Evolutionary conservation across 2,329 filamentous ascomycete genomes (phyloP), one percentile per base, ranked within the genome.

Genomic region (Alternaria brassicicola): DNA sequence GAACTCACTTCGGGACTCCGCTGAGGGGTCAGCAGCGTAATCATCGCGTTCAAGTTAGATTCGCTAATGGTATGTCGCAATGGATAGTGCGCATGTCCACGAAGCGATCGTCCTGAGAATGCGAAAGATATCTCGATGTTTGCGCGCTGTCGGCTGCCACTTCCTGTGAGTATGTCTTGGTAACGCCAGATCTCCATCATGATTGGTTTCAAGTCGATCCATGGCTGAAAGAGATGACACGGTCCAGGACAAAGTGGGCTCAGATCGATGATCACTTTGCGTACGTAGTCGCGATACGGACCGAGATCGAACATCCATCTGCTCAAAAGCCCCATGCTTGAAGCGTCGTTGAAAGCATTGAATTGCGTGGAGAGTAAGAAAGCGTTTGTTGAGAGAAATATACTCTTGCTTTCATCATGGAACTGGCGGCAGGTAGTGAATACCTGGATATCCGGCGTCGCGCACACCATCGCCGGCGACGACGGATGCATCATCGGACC

Each of bases 341-440:
- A 31, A 35, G 45, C 28, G 15, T 48, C 45, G 12, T 2, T 9
- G 30, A 23, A 33, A 10, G 45, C 19, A 17, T 35, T 17, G 9
- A 12, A 9, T 6, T 33, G 15, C 13, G 45, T 48, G 15, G 28
- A 48, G 8, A 48, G 30, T 21, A 48, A n/a, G 15, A 35, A 48
- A 13, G 30, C 23, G 30, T 48, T 48, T 17, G n/a, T 19, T 15
- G 45, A 21, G 31, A 33, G 21, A 48, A 48, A 31, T 19, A 48
- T 35, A 48, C 30, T 48, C 19, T 26, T 51, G 33, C 30, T 19
- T 39, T 51, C 48, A 13, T 19, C 3, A 38, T 38, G 17, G 21
- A 41, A 19, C n/a, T 51, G 48, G 25, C 48, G 48, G 33, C 48
- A 51, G 23, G 48, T 51, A 41, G n/a, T 28, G 26, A 51, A 23